phyloP scores from a whole-genome alignment of 2,329 filamentous ascomycete species.

The Fusarium sororula region DNA sequence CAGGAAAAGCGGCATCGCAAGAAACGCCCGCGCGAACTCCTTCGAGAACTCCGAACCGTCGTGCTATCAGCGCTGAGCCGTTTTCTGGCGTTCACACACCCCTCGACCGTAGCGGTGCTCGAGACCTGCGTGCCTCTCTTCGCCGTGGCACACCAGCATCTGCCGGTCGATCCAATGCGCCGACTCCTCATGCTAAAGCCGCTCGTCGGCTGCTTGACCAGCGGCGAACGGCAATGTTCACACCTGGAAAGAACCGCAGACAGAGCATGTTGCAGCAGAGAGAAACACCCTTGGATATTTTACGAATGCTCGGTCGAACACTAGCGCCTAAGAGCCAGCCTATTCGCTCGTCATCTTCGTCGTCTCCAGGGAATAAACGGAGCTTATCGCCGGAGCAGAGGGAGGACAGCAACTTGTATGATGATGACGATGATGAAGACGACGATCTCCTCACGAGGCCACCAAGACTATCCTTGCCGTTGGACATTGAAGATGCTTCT shows the following conservation, averaged over 20 bases:
- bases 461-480: slow-evolving; percentile 65
- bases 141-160: slow-evolving; percentile 57
- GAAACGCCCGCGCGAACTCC: slow-evolving; percentile 29
- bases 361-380: slow-evolving; percentile 45
- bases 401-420: slow-evolving; percentile 57
- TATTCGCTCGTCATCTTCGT: slow-evolving; percentile 59
- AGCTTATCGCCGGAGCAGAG: slow-evolving; percentile 43
- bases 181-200: slow-evolving; percentile 70
- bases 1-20: slow-evolving; percentile 19
- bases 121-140: slow-evolving; percentile 51
- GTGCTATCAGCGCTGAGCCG: slow-evolving; percentile 48
- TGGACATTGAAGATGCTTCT: slow-evolving; percentile 60
- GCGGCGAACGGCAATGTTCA: slow-evolving; percentile 67
- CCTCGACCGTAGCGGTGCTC: slow-evolving; percentile 49
- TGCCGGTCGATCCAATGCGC: slow-evolving; percentile 53
- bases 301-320: slow-evolving; percentile 63
- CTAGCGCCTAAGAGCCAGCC: slow-evolving; percentile 60
- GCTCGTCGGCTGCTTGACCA: slow-evolving; percentile 67
- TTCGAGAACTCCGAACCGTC: slow-evolving; percentile 43
- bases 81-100: slow-evolving; percentile 56
- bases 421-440: slow-evolving; percentile 63
- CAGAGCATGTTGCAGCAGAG: slow-evolving; percentile 65
- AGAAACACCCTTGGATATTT: slow-evolving; percentile 63
- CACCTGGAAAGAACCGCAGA: slow-evolving; percentile 67
- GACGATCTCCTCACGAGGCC: slow-evolving; percentile 52